Base-by-base conservation (phyloP, 2,329 filamentous ascomycete species). In the Diaporthe sp. region DNA sequence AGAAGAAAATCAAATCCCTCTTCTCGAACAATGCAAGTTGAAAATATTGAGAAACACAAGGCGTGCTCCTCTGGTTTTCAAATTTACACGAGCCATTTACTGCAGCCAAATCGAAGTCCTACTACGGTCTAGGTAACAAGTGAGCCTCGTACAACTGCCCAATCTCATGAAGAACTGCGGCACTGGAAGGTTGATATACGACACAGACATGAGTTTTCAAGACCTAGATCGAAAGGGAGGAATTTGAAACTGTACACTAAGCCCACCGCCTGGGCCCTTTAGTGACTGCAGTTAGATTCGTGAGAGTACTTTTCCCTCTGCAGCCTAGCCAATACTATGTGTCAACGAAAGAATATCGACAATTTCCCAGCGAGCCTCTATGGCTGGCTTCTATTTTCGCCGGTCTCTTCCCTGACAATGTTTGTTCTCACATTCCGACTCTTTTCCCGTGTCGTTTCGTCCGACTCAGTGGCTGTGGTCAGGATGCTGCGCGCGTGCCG, bases 401-500 rank as follows among this genome's bases (percentile, higher is more conserved):
- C 10, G 10, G 27, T 37, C 5, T 32, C 25, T 35, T 65, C 39
- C 19, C 17, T 47, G 10, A 65, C 42, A 9, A 65, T 10, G 3
- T 32, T 47, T 9, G 59, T 65, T 17, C 27, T 32, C 2, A 32
- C 19, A 50, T 32, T 50, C 13, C 39, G 17, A 2, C 59, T 32
- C 42, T 50, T 65, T 22, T 65, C 59, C 42, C 59, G 17, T 1
- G 59, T 50, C 17, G 39, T 44, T 27, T 32, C 59, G 27, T 65
- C 59, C 59, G 59, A 65, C 42, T 35, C 39, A n/a, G 59, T 65
- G 12, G 59, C 59, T 25, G 59, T 65, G 17, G 59, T 65, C 27
- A 65, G 19, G 59, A 65, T 65, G 19, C 39, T 9, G 42, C 59
- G 59, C 5, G 59, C 59, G 15, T 35, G 59, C 2, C 27, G 39